phyloP scores from a whole-genome alignment of 345 rosid genomes.

The Raphanus sativus region DNA sequence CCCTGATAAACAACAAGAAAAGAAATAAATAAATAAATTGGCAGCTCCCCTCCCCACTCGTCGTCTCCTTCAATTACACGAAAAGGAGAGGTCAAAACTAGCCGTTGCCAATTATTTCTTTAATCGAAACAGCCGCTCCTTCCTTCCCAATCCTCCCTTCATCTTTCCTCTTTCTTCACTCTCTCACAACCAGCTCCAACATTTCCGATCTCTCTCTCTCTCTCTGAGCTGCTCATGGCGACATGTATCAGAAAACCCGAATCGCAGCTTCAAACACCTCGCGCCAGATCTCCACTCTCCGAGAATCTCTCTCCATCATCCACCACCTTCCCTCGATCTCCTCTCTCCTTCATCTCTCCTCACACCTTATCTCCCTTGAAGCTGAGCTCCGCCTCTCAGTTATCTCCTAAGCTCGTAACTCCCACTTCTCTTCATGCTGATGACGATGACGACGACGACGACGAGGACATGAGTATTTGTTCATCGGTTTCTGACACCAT shows the following conservation, averaged over 20 bases:
- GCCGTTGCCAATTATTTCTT: conserved; percentile 52
- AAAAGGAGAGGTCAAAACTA: conserved; percentile 49
- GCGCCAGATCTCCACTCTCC: conserved; percentile 64
- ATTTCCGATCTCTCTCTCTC: not conserved
- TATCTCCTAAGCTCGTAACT: conserved; percentile 47
- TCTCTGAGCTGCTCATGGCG: conserved; percentile 33
- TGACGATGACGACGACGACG: conserved; percentile 6
- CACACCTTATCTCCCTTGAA: conserved; percentile 60
- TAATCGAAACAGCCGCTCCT: conserved; percentile 34
- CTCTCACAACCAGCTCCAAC: not conserved
- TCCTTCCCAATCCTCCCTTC: not conserved
- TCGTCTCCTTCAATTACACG: not conserved
- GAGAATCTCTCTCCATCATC: conserved; percentile 43
- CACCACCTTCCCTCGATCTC: conserved; percentile 18
- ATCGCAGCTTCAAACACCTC: conserved; percentile 43
- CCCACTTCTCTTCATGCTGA: conserved; percentile 31
- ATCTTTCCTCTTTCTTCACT: not conserved
- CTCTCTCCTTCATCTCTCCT: conserved; percentile 31
- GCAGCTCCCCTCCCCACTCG: not conserved
- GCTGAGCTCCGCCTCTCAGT: conserved; percentile 50
- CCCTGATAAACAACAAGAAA: not conserved
- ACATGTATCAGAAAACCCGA: conserved; percentile 73
- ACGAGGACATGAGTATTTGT: conserved; percentile 52
- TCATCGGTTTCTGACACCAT: conserved; percentile 52
- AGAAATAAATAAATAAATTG: not conserved